phyloP scores from a whole-genome alignment of 192 early-diverging fungal genomes.

The Powellomyces hirtus region DNA sequence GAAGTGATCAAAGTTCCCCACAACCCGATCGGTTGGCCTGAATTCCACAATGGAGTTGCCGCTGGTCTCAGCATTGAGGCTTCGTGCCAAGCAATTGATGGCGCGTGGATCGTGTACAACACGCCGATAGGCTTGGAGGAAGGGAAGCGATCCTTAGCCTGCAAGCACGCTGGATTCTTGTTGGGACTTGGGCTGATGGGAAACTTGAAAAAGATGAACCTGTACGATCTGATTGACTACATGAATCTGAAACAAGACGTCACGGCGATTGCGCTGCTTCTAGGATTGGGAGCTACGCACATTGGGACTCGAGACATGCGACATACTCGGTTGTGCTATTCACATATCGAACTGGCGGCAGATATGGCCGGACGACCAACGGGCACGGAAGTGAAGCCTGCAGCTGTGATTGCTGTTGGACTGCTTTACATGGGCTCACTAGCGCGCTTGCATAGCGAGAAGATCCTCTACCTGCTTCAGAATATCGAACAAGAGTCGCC shows the following conservation, averaged over 20 bases:
- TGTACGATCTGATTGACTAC: constrained; percentile 63
- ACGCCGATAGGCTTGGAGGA: constrained; percentile 32
- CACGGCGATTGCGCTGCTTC: constrained; percentile 69
- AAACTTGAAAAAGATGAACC: constrained; percentile 64
- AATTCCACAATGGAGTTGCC: constrained; percentile 87
- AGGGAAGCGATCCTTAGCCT: constrained; percentile 38
- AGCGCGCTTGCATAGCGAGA: constrained; percentile 68
- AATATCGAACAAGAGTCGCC: background rate
- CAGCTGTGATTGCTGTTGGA: constrained; percentile 75
- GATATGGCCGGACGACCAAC: constrained; percentile 60
- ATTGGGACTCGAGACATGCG: constrained; percentile 62
- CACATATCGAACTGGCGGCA: constrained; percentile 40
- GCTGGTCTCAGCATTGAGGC: constrained; percentile 67
- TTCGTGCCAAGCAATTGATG: constrained; percentile 51
- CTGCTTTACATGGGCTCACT: constrained; percentile 68
- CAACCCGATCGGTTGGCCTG: constrained; percentile 68
- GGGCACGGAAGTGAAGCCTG: constrained; percentile 63
- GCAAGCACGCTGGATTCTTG: constrained; percentile 74
- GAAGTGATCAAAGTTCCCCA: constrained; percentile 42
- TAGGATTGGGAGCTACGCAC: constrained; percentile 72
- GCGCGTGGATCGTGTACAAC: constrained; percentile 82
- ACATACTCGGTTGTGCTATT: constrained; percentile 63
- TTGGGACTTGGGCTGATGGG: constrained; percentile 80
- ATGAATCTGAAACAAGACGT: constrained; percentile 66
- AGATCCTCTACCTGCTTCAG: constrained; percentile 71